phyloP scores from a whole-genome alignment of 257 asterid species.

The Hygrophila difformis region DNA sequence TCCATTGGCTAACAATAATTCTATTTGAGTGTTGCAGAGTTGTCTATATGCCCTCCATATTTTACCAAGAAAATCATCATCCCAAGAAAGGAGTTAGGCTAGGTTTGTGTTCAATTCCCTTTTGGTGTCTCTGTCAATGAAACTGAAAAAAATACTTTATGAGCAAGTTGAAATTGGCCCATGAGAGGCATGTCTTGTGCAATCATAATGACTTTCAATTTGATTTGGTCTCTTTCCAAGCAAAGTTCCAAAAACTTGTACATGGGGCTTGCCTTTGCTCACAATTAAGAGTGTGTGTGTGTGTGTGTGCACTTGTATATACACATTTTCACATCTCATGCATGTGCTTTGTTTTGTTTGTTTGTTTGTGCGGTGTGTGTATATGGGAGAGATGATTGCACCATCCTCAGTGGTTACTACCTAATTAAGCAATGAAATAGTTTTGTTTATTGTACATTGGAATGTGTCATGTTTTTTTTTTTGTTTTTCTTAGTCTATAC shows the following conservation, averaged over 20 bases:
- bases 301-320: slow-evolving; percentile 23
- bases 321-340: slow-evolving; percentile 14
- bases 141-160: slow-evolving; percentile 39
- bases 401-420: slow-evolving; percentile 54
- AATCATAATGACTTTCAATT: slow-evolving; percentile 61
- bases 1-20: slow-evolving; percentile 38
- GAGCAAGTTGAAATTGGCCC: slow-evolving; percentile 80
- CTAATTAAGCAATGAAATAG: slow-evolving; percentile 59
- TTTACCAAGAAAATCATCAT: slow-evolving; percentile 21
- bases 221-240: slow-evolving; percentile 61
- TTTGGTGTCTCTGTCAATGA: slow-evolving; percentile 55
- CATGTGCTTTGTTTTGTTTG: slow-evolving; percentile 46
- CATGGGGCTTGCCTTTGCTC: slow-evolving; percentile 58
- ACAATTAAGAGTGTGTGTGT: slow-evolving; percentile 39
- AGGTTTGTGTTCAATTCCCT: slow-evolving; percentile 24
- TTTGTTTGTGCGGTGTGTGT: slow-evolving; percentile 25
- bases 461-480: slow-evolving; percentile 10
- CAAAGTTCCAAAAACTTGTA: slow-evolving; percentile 38
- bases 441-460: too few relatives aligned
- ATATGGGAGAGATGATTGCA: slow-evolving; percentile 64
- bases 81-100: slow-evolving; percentile 8
- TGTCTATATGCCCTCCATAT: slow-evolving; percentile 12
- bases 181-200: slow-evolving; percentile 68
- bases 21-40: slow-evolving; percentile 8
- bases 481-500: slow-evolving; percentile 5